Evolutionary conservation across 129 eudicot genomes (phyloP), one percentile per base, ranked within the genome.

Genomic region (Deinandra increscens): DNA sequence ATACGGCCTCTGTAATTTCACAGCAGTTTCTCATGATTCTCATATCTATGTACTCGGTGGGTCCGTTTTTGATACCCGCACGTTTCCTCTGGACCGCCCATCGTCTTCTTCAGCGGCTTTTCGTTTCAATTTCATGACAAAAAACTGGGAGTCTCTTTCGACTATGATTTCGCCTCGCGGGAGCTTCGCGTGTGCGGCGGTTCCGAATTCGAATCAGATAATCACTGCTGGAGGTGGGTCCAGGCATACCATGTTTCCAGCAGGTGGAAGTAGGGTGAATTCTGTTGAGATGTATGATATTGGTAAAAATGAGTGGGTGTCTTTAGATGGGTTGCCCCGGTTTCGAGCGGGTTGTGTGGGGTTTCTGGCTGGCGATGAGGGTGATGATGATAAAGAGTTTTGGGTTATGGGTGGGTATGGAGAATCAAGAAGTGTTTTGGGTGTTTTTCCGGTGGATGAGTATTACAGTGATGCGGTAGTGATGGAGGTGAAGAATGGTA

Each of bases 381-480:
- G 59, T 36, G 77, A 70, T 58, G 77, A 70, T 58, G 72, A 74
- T 46, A 72, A 70, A 37, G 98, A 92, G 48, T 86, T 93, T 66
- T 89, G 96, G 92, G 98, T 93, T 64, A 87, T 93, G 98, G 98
- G 96, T 29, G 98, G 98, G 54, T 93, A 93, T 64, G 96, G 98
- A 1, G 98, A 84, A 66, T 84, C 91, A 39, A 86, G 92, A 72
- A 93, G 96, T 12, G 84, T 93, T 54, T 79, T 81, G 31, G 98
- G 98, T 23, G 92, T 89, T 75, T 89, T 93, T 85, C 98, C 98
- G 3, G 90, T 93, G 60, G 98, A 89, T 71, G 92, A 93, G 66
- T 86, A 82, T 83, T 89, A 87, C 55, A 84, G 82, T 60, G 95
- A 89, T 78, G 95, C 85, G 9, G 95, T 85, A 41, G 98, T 86